Percentiles rank a stretch among this genome's conserved stretches.
These are phyloP conservation scores for Backusella morwellensis DNA, from an alignment of 192 early-diverging fungal species.

Conservation along the genomic window DNA sequence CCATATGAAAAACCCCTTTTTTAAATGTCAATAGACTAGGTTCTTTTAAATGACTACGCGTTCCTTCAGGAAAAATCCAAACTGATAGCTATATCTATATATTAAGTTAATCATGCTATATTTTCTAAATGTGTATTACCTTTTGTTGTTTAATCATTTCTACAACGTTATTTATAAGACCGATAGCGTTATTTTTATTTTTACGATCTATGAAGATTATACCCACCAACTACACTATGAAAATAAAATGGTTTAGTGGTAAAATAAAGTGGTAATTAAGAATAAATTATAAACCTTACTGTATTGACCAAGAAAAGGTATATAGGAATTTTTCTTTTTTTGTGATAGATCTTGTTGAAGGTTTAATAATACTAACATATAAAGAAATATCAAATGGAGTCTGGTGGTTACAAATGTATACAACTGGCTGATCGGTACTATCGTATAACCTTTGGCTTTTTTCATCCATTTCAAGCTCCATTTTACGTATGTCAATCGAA, in stretches of 20 bases:
- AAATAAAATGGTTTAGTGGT: no score
- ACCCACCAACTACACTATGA: background rate
- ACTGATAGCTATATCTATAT: slow-evolving; percentile 49
- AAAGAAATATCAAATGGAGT: background rate
- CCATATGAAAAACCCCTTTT: slow-evolving; percentile 94
- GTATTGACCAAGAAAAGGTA: background rate
- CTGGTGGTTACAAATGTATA: background rate
- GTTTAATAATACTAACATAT: background rate
- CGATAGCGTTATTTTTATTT: background rate
- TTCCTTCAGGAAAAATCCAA: slow-evolving; percentile 92
- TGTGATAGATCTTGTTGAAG: background rate
- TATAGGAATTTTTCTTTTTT: background rate
- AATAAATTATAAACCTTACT: background rate
- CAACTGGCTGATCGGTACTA: background rate
- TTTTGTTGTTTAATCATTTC: background rate
- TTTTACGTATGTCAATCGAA: no score
- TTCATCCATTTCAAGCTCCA: background rate
- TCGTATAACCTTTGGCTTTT: background rate
- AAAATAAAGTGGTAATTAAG: no score
- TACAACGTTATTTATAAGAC: background rate
- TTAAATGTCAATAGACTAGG: slow-evolving; percentile 85
- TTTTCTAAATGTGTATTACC: background rate
- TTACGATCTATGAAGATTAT: background rate
- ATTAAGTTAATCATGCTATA: background rate
- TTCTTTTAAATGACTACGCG: slow-evolving; percentile 67